Percentiles rank a stretch among this genome's conserved stretches.
These are phyloP conservation scores for Grosmannia penicillata DNA, from an alignment of 2,329 filamentous ascomycete genomes.

Conservation along the genomic window DNA sequence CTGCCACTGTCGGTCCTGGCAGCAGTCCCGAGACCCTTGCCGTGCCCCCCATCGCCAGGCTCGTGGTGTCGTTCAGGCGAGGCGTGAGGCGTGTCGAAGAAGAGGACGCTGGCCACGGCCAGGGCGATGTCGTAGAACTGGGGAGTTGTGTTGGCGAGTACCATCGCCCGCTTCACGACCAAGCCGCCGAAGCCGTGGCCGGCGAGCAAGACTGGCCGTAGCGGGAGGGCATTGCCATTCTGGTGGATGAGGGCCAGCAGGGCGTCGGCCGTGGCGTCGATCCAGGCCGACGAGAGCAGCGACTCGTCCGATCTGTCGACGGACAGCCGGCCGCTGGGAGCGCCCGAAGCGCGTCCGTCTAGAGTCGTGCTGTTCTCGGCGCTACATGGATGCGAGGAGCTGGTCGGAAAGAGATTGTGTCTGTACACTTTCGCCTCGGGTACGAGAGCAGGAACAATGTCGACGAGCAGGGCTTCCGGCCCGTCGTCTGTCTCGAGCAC, in stretches of 20 bases:
- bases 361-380: not conserved
- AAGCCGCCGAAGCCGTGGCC: not conserved
- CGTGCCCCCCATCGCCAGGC: not conserved
- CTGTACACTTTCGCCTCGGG: not conserved
- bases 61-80: too few relatives aligned
- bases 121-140: not conserved
- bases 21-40: not conserved
- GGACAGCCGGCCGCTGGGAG: not conserved
- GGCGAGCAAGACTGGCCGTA: not conserved
- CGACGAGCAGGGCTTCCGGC: not conserved
- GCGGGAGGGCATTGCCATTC: not conserved
- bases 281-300: not conserved
- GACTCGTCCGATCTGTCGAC: not conserved
- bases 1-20: not conserved
- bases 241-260: not conserved
- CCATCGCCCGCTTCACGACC: not conserved
- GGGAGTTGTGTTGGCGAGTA: not conserved
- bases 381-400: not conserved
- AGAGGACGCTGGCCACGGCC: not conserved
- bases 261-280: not conserved
- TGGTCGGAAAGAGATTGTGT: not conserved
- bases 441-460: not conserved
- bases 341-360: not conserved
- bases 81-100: not conserved
- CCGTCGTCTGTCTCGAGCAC: not conserved